Evolutionary conservation across 192 early-diverging fungal species (phyloP).

Genomic region (Coemansia sp.): DNA sequence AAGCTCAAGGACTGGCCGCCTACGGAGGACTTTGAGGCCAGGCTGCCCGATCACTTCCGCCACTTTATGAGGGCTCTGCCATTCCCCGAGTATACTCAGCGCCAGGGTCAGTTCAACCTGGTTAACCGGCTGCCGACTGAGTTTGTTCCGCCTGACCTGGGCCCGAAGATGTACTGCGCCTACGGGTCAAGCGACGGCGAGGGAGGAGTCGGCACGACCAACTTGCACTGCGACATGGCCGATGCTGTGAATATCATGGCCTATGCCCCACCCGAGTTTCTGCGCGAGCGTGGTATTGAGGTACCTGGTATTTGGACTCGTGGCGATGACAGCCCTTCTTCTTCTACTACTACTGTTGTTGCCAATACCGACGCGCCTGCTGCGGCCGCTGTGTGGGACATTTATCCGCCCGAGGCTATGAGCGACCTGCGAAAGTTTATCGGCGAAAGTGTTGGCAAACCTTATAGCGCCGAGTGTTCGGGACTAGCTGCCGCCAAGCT

Average conservation of each 20-base stretch:
- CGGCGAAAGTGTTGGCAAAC: not conserved
- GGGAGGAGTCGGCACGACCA: slow-evolving; percentile 67
- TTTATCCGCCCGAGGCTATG: slow-evolving; percentile 55
- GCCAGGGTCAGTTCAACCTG: slow-evolving; percentile 61
- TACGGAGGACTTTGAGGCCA: slow-evolving; percentile 56
- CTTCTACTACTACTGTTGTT: not conserved
- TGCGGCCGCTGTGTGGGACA: slow-evolving; percentile 69
- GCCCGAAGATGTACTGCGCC: slow-evolving; percentile 77
- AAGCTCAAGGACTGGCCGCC: slow-evolving; percentile 73
- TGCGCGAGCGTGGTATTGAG: slow-evolving; percentile 13
- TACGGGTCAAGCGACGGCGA: slow-evolving; percentile 62
- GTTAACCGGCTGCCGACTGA: slow-evolving; percentile 58
- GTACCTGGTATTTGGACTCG: slow-evolving; percentile 20
- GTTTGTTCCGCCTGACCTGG: slow-evolving; percentile 69
- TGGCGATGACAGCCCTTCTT: not conserved
- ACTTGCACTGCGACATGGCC: slow-evolving; percentile 78
- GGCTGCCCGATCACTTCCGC: slow-evolving; percentile 59
- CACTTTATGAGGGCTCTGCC: slow-evolving; percentile 64
- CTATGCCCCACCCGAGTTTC: slow-evolving; percentile 36
- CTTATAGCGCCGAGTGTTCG: not conserved
- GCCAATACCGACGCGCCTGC: not conserved
- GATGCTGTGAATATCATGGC: slow-evolving; percentile 82
- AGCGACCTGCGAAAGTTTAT: slow-evolving; percentile 48
- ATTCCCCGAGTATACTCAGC: slow-evolving; percentile 60
- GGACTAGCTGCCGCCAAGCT: not conserved